phyloP scores from a whole-genome alignment of 257 asterid genomes.

The Leptodermis oblonga region DNA sequence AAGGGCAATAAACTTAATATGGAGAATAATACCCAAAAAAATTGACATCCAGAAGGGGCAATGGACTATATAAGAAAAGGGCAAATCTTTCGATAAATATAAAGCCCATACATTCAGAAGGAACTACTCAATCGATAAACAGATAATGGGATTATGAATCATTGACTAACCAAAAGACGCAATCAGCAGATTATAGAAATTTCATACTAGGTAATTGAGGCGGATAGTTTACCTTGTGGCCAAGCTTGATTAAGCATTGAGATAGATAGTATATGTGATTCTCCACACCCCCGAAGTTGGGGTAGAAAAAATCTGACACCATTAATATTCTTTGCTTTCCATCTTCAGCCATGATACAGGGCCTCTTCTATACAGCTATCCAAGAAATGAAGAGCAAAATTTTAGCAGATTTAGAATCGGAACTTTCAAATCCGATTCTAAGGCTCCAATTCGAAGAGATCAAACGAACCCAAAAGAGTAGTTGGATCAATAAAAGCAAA shows the following conservation, averaged over 20 bases:
- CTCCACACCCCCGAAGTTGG: constrained; percentile 96
- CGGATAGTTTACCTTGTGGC: constrained; percentile 66
- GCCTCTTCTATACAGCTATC: constrained; percentile 4
- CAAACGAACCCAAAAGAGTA: too few species aligned
- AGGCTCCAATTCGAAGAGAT: too few species aligned
- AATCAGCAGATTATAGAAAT: background rate
- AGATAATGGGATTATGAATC: background rate
- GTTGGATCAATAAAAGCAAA: too few species aligned
- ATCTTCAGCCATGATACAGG: constrained; percentile 38
- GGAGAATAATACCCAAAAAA: background rate
- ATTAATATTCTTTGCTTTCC: constrained; percentile 63
- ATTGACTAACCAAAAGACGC: background rate
- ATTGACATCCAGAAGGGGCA: background rate
- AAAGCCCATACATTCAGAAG: background rate
- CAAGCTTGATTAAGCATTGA: constrained; percentile 80
- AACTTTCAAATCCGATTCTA: too few species aligned
- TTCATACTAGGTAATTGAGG: background rate
- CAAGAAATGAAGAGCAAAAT: background rate
- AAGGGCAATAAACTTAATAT: background rate
- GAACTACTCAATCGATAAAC: background rate
- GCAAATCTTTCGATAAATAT: too few species aligned
- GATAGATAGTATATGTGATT: constrained; percentile 91
- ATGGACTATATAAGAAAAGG: background rate
- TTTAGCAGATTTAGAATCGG: background rate
- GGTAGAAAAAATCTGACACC: constrained; percentile 93